Evolutionary conservation across 75 land plant species (phyloP), one percentile per base, ranked within the genome.

Genomic region (Pinus taeda): DNA sequence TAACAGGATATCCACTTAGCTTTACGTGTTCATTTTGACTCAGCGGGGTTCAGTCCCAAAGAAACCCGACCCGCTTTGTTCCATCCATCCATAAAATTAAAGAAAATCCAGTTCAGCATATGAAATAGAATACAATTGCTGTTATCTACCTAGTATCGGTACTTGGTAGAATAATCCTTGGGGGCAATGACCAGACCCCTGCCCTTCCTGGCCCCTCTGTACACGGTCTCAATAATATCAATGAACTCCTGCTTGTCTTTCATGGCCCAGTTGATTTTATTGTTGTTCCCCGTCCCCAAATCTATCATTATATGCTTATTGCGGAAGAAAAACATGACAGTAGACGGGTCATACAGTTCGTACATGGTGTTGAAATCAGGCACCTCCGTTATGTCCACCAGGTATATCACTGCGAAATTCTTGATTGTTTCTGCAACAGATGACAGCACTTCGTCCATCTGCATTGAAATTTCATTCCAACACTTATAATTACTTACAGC

Each of bases 271-370:
- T 95, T 95, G 83, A 93, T 95, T 82, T 95, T 95, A 85, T 95
- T 95, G 84, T 95, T 95, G 84, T 95, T 95, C 36, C 96, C 96
- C 21, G 96, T 95, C 18, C 98, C 98, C 42, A 95, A 86, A 79
- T 91, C 98, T 57, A 95, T 93, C 98, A 95, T 95, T 59, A 95
- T 96, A 78, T 96, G 99, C 87, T 96, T 96, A 95, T 96, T 92
- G 22, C 97, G 77, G 90, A 96, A 96, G 88, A 96, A 96, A 88
- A 96, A 96, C 99, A 96, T 96, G 58, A 94, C 83, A 0, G 99
- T 96, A 29, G 98, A 94, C 0, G 97, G 97, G 65, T 96, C 99
- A 71, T 96, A 96, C 21, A 96, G 77, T 86, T 96, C 97, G 70
- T 96, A 96, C 99, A 96, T 96, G 7, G 95, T 92, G 84, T 96